Conservation (phyloP, 2,329 filamentous ascomycete genomes). For the Pseudomassariella vexata region DNA sequence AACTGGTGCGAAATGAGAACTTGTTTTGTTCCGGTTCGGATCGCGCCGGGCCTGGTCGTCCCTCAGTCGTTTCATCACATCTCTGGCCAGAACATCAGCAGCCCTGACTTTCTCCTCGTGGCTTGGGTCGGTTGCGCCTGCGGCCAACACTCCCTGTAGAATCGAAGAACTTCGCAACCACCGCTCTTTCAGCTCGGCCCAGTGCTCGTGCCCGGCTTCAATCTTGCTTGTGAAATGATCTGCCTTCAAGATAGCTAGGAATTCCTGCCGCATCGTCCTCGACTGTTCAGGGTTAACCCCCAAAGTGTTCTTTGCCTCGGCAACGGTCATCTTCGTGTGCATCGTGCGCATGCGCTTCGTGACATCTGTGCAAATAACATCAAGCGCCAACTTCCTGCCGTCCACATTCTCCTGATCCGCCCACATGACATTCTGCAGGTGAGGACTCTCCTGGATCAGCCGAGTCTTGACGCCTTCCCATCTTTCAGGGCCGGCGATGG, state of each 20-base stretch:
- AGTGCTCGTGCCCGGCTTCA: constrained; percentile 66
- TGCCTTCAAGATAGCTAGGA: constrained; percentile 59
- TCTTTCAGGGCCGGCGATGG: constrained; percentile 62
- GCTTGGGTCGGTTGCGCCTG: constrained; percentile 44
- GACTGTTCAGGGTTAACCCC: constrained; percentile 37
- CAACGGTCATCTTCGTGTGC: constrained; percentile 62
- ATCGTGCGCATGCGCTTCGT: constrained; percentile 70
- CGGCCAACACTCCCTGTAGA: constrained; percentile 48
- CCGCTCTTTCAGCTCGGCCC: constrained; percentile 60
- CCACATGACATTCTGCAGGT: constrained; percentile 59
- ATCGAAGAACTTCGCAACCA: constrained; percentile 59
- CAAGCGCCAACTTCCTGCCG: constrained; percentile 62
- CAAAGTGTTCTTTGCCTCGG: constrained; percentile 63
- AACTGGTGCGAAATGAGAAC: background rate
- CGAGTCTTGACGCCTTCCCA: constrained; percentile 68
- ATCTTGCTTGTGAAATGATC: constrained; percentile 67
- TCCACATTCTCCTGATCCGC: constrained; percentile 51
- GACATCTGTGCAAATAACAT: constrained; percentile 75
- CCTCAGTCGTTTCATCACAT: constrained; percentile 71
- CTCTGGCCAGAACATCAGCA: constrained; percentile 65
- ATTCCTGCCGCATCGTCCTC: constrained; percentile 58
- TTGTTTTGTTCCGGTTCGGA: constrained; percentile 18
- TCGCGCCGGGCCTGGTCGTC: constrained; percentile 58
- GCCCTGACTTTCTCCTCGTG: constrained; percentile 55
- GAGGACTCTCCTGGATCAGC: constrained; percentile 57